These are phyloP conservation scores for Ambispora gerdemannii DNA, from an alignment of 192 early-diverging fungal species.

Conservation along the genomic window DNA sequence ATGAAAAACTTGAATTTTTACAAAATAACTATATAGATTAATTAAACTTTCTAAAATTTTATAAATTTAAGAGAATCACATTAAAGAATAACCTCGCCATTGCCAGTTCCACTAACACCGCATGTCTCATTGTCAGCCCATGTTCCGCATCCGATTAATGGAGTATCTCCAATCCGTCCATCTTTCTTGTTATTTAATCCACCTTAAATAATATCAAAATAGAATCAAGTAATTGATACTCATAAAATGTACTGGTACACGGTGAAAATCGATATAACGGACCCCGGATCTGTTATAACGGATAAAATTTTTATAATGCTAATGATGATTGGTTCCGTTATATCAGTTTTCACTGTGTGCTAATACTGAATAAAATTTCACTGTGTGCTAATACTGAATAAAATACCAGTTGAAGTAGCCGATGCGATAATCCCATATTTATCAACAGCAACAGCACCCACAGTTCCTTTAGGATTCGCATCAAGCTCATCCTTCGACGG, in stretches of 20 bases:
- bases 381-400: not conserved
- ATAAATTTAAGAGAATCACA: no score
- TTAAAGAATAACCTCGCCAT: slow-evolving; percentile 39
- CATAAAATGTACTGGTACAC: no score
- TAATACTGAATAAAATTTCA: not conserved
- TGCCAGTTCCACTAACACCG: slow-evolving; percentile 46
- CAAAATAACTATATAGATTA: not conserved
- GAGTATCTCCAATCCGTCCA: slow-evolving; percentile 48
- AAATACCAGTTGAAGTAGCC: slow-evolving; percentile 42
- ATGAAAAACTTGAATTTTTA: slow-evolving; percentile 39
- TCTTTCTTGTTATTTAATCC: slow-evolving; percentile 46
- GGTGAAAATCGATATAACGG: no score
- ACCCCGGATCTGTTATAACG: no score
- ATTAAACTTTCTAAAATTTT: no score
- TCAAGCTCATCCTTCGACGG: slow-evolving; percentile 6
- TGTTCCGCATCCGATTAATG: slow-evolving; percentile 45
- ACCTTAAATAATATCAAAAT: slow-evolving; percentile 6
- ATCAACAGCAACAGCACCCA: slow-evolving; percentile 49
- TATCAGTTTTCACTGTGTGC: not conserved
- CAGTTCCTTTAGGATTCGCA: slow-evolving; percentile 38
- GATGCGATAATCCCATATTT: slow-evolving; percentile 41
- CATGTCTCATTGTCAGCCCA: slow-evolving; percentile 46
- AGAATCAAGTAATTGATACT: not conserved
- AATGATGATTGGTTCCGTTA: no score
- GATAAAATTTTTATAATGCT: no score